These are phyloP conservation scores for Terfezia boudieri DNA, from an alignment of 495 filamentous ascomycete genomes.

Conservation along the genomic window DNA sequence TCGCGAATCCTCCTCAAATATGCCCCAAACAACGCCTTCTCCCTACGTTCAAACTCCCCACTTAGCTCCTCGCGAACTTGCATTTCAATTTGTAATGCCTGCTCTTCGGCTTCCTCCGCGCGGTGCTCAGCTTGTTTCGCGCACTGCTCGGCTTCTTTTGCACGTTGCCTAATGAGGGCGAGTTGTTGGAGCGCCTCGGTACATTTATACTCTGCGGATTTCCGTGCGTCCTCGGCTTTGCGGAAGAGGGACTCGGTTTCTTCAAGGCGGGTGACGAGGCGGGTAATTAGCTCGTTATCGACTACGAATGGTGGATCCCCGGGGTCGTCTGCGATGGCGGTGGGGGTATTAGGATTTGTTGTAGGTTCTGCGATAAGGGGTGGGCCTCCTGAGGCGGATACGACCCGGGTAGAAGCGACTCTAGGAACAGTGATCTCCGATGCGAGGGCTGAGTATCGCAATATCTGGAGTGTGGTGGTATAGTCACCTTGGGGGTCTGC, in stretches of 20 bases:
- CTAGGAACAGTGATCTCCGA: conserved; percentile 83
- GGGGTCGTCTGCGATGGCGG: conserved; percentile 29
- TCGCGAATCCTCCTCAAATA: conserved; percentile 54
- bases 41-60: conserved; percentile 56
- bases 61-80: conserved; percentile 79
- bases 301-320: conserved; percentile 38
- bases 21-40: conserved; percentile 48
- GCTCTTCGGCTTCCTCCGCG: conserved; percentile 35
- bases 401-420: conserved; percentile 1
- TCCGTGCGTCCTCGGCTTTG: conserved; percentile 36
- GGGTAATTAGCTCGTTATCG: conserved; percentile 48
- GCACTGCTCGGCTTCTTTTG: too few species aligned
- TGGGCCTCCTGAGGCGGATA: conserved; percentile 18
- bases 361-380: conserved; percentile 4
- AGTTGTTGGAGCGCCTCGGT: too few species aligned
- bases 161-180: too few species aligned
- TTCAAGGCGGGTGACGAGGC: conserved; percentile 55
- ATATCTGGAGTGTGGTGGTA: conserved; percentile 87
- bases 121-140: too few species aligned
- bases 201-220: conserved; percentile 25
- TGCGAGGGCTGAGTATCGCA: conserved; percentile 84
- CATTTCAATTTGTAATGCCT: conserved; percentile 45
- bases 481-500: conserved; percentile 87
- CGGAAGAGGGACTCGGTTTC: conserved; percentile 30
- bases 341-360: conserved; percentile 23